Base-by-base conservation (phyloP, 2,329 filamentous ascomycete genomes). In the Pyricularia sp. region DNA sequence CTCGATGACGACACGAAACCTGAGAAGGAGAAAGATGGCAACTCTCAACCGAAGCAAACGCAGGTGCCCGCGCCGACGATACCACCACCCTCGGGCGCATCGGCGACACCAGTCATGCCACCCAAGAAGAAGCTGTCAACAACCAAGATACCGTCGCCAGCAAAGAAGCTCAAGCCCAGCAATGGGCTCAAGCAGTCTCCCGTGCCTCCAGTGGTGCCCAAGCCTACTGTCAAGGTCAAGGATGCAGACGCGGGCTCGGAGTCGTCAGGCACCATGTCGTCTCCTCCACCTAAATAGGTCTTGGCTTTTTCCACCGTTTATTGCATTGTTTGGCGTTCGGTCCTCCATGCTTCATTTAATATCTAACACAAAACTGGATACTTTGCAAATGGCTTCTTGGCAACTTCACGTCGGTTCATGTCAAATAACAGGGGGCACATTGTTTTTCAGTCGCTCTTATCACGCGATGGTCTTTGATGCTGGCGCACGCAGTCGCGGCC, bases 191-290 rank as follows among this genome's bases (percentile, higher is more conserved):
- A 31, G 71, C 79, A 82, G 55, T 74, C 75, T 10, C 71, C 82
- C 63, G 79, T 78, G 28, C 79, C 81, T 9, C 78, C 81, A 4
- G 75, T 73, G n/a, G 72, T 79, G 30, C 79, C 80, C 26, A 83
- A 81, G 70, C 79, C 67, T 79, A 79, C 22, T 77, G 78, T 60
- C 76, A 79, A 60, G 77, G 77, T 22, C 2, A 64, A 64, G 28
- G 55, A 64, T 4, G n/a, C 62, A 13, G 82, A 84, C 61, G 78
- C 74, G 57, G 80, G 80, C 67, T 84, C 82, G 19, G 83, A 85
- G 70, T 84, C 82, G 55, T 84, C 82, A 0, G 83, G 79, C 22
- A 81, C 81, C 0, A 71, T 84, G 66, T 85, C 83, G 0, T 84
- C 83, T 19, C 83, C 83, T 22, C 81, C 81, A 22, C 55, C 55